Conservation (phyloP, 179 eudicot genomes). For the Corrigiola litoralis region DNA sequence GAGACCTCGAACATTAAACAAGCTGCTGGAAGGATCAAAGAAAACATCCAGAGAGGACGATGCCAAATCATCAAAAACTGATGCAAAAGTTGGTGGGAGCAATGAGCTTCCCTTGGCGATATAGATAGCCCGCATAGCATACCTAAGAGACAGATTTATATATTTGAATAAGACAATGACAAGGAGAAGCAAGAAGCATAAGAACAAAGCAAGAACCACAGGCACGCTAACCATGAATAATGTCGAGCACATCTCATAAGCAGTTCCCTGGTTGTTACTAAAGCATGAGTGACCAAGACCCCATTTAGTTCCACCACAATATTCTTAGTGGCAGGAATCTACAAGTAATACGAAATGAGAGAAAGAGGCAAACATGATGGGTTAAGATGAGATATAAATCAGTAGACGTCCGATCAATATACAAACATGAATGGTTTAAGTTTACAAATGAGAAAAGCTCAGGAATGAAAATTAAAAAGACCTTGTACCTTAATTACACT, state of each 20-base stretch:
- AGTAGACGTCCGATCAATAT: too few species aligned
- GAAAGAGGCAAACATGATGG: slow-evolving; percentile 1
- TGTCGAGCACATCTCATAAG: slow-evolving; percentile 86
- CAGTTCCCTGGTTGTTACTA: slow-evolving; percentile 75
- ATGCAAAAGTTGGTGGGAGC: slow-evolving; percentile 94
- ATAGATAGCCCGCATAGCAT: slow-evolving; percentile 95
- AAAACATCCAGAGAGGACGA: slow-evolving; percentile 96
- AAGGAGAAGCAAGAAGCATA: slow-evolving; percentile 7
- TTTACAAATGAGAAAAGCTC: too few species aligned
- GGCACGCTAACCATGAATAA: slow-evolving; percentile 74
- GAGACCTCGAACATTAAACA: slow-evolving; percentile 78
- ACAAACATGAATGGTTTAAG: too few species aligned
- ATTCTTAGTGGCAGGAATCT: slow-evolving; percentile 78
- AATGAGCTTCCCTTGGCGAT: slow-evolving; percentile 95
- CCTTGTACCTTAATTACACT: slow-evolving; percentile 75
- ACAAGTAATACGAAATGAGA: slow-evolving; percentile 4
- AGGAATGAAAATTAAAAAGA: background rate
- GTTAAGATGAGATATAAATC: background rate
- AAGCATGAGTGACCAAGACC: slow-evolving; percentile 88
- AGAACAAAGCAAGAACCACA: slow-evolving; percentile 2
- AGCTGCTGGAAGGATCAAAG: slow-evolving; percentile 91
- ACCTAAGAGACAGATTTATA: slow-evolving; percentile 41
- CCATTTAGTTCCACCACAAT: slow-evolving; percentile 94
- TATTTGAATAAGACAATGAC: background rate
- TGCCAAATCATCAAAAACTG: slow-evolving; percentile 92